Percentiles rank a stretch among this genome's conserved stretches.
Evolutionary conservation across 495 filamentous ascomycete species (phyloP).

Genomic region (Penicillium verhagenii): DNA sequence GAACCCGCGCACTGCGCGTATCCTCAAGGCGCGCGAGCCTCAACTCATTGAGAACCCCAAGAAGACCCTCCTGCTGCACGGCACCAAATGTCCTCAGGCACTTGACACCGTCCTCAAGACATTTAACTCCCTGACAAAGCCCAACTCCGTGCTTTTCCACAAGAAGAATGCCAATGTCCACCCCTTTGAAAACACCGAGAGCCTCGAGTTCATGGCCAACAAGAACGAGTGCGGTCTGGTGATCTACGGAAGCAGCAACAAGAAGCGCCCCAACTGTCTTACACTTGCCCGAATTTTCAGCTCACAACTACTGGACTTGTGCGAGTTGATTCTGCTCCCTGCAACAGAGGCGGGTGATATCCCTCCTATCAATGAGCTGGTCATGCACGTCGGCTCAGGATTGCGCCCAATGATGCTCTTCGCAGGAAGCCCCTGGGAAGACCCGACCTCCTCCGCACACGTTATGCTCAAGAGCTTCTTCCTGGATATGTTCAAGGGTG

Average conservation of each 20-base stretch:
- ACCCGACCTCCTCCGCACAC: constrained; percentile 67
- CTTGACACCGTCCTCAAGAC: constrained; percentile 78
- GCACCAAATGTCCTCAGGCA: constrained; percentile 74
- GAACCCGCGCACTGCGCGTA: constrained; percentile 90
- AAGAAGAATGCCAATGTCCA: constrained; percentile 89
- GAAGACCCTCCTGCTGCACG: constrained; percentile 79
- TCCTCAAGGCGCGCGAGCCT: constrained; percentile 86
- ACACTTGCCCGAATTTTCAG: constrained; percentile 81
- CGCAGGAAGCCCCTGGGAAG: constrained; percentile 80
- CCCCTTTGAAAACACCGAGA: constrained; percentile 86
- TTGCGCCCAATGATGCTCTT: constrained; percentile 83
- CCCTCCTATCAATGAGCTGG: constrained; percentile 76
- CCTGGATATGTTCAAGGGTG: constrained; percentile 85
- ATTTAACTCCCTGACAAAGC: constrained; percentile 76
- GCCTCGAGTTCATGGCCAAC: constrained; percentile 86
- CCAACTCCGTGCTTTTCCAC: constrained; percentile 78
- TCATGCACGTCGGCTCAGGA: constrained; percentile 71
- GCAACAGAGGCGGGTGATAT: constrained; percentile 60
- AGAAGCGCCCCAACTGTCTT: constrained; percentile 90
- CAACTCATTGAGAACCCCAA: constrained; percentile 86
- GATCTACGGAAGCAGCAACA: constrained; percentile 77
- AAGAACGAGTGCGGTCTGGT: constrained; percentile 90
- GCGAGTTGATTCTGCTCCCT: constrained; percentile 79
- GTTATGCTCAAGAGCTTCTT: constrained; percentile 84
- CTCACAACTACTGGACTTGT: constrained; percentile 86